Evolutionary conservation across 352 stramenopile genomes (phyloP), one percentile per base, ranked within the genome.

Genomic region (Pythium apleroticum): DNA sequence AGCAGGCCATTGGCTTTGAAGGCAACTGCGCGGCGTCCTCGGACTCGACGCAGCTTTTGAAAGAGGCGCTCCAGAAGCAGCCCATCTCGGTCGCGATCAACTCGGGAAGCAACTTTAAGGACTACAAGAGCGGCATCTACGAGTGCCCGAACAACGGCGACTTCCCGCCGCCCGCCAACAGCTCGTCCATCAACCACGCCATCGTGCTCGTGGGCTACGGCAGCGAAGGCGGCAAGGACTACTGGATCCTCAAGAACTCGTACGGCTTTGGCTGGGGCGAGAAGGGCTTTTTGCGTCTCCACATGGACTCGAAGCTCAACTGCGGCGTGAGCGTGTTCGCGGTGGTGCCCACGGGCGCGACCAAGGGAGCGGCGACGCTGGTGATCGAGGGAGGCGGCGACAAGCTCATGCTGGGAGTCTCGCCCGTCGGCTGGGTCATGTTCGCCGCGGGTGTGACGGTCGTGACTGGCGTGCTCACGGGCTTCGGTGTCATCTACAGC

Each of bases 171-270:
- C 43, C 43, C 5, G 27, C 43, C 43, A 50, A 50, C 48, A 89
- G 75, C 56, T 68, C 63, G 24, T 68, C 82, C 52, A 86, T 95
- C 17, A 73, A 95, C 61, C 84, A 94, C 69, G 81, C 86, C 1
- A 54, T 94, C 30, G 65, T 91, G 52, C 76, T 94, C 15, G 86
- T 94, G 2, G 86, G 86, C 31, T 92, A 94, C 66, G 84, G 75
- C 33, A 63, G 9, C 2, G 77, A 78, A 22, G 56, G 73, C 43
- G 45, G 75, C 58, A 68, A 67, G 1, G 67, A 89, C 45, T 94
- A 88, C 43, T 92, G 86, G 86, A 81, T 92, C 43, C 61, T 94
- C 20, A 94, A 94, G 63, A 94, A 94, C 72, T 94, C 83, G 62
- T 94, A 94, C 74, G 74, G 80, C 7, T 64, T 70, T 17, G 76